These are phyloP conservation scores for Pelargonium exstipulatum DNA, from an alignment of 441 rosid species.

Conservation along the genomic window DNA sequence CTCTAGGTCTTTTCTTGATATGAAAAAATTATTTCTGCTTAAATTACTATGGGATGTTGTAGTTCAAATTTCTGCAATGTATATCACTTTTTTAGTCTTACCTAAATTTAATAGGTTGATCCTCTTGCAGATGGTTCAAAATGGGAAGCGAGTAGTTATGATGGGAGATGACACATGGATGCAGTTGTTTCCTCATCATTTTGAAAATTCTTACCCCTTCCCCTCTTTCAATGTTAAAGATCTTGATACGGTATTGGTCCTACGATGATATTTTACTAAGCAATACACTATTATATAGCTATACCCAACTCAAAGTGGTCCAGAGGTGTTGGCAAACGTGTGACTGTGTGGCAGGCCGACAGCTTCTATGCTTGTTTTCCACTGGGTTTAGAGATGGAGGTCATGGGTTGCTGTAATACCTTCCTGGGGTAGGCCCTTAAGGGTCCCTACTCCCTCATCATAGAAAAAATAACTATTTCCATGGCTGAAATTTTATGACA, in stretches of 20 bases:
- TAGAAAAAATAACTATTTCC: not conserved
- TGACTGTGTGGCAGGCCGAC: not conserved
- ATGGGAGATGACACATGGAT: slow-evolving; percentile 99
- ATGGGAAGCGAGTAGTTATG: slow-evolving; percentile 83
- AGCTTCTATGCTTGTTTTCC: not conserved
- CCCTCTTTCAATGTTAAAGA: slow-evolving; percentile 96
- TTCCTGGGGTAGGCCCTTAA: not conserved
- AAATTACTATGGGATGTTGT: not conserved
- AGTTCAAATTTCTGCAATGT: not conserved
- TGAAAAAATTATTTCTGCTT: not conserved
- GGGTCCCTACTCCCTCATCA: not conserved
- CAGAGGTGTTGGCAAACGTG: not conserved
- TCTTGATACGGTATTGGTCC: slow-evolving; percentile 59
- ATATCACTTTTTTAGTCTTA: not conserved
- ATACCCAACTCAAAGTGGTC: not conserved
- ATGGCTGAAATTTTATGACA: slow-evolving; percentile 9
- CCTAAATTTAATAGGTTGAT: slow-evolving; percentile 12
- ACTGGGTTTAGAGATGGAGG: not conserved
- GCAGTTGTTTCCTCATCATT: slow-evolving; percentile 84
- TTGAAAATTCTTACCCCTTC: slow-evolving; percentile 73
- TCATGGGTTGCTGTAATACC: slow-evolving; percentile 7
- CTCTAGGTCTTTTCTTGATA: not conserved
- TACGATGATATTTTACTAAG: not conserved
- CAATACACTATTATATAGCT: not conserved
- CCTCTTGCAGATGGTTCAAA: slow-evolving; percentile 50